phyloP scores from a whole-genome alignment of 1,284 basidiomycete species.

The Trichosporon faecale region DNA sequence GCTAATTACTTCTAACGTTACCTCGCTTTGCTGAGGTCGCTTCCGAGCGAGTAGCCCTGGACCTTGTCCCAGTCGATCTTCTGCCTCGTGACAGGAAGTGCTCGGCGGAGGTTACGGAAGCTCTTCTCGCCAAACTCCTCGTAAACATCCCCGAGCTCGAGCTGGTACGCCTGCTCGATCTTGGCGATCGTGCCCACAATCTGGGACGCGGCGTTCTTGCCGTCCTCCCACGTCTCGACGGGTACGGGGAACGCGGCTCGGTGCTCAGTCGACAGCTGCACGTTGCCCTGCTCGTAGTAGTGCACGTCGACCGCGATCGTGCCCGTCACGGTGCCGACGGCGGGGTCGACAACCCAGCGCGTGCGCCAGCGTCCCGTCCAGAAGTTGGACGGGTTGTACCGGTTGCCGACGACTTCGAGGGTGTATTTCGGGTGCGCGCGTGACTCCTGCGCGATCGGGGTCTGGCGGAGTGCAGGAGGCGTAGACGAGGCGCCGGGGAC shows the following conservation, averaged over 20 bases:
- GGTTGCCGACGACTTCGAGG: constrained; percentile 83
- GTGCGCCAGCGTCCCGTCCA: constrained; percentile 90
- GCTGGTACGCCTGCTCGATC: constrained; percentile 76
- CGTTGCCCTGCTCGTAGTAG: constrained; percentile 95
- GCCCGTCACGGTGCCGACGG: constrained; percentile 51
- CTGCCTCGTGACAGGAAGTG: constrained; percentile 84
- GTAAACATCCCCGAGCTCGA: constrained; percentile 73
- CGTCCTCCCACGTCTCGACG: constrained; percentile 53
- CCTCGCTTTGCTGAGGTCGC: constrained; percentile 62
- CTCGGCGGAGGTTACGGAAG: constrained; percentile 77
- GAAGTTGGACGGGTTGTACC: constrained; percentile 86
- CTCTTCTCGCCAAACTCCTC: constrained; percentile 83
- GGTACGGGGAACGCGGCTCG: constrained; percentile 65
- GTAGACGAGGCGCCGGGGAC: not conserved
- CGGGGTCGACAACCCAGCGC: constrained; percentile 54
- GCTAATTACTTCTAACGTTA: not conserved
- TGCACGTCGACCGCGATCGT: constrained; percentile 79
- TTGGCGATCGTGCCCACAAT: constrained; percentile 69
- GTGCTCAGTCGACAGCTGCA: constrained; percentile 78
- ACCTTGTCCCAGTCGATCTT: constrained; percentile 94
- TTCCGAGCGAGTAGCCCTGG: constrained; percentile 76
- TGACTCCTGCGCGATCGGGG: not conserved
- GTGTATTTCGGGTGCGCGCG: constrained; percentile 56
- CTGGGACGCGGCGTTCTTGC: constrained; percentile 59
- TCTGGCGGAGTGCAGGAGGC: constrained; percentile 16